phyloP scores from a whole-genome alignment of 2,329 filamentous ascomycete genomes.

The Monosporascus sp. region DNA sequence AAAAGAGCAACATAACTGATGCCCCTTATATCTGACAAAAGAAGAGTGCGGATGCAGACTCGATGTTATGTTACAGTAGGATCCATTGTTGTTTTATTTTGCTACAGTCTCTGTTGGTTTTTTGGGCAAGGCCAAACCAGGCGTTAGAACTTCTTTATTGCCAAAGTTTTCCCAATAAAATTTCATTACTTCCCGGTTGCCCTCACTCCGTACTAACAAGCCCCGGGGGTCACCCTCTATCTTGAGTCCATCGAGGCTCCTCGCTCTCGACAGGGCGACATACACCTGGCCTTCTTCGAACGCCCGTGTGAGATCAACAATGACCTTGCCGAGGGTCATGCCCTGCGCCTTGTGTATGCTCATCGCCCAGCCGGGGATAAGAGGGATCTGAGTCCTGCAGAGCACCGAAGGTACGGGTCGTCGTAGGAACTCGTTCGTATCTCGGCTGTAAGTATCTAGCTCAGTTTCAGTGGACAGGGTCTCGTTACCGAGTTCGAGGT shows the following conservation, averaged over 20 bases:
- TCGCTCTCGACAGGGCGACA: slow-evolving; percentile 50
- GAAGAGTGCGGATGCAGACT: too few species aligned
- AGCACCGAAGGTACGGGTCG: slow-evolving; percentile 21
- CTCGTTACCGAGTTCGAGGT: slow-evolving; percentile 36
- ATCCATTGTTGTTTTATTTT: too few species aligned
- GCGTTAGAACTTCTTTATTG: too few species aligned
- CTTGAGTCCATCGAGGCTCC: slow-evolving; percentile 39
- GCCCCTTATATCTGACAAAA: too few species aligned
- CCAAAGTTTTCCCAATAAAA: slow-evolving; percentile 21
- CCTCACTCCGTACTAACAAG: slow-evolving; percentile 11
- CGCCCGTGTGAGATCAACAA: slow-evolving; percentile 40
- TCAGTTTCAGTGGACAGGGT: too few species aligned
- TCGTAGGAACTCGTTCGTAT: too few species aligned
- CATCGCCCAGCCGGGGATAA: slow-evolving; percentile 52
- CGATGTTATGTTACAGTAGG: too few species aligned
- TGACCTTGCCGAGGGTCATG: slow-evolving; percentile 50
- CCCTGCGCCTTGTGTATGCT: slow-evolving; percentile 56
- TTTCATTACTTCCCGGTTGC: slow-evolving; percentile 17
- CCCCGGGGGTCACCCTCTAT: slow-evolving; percentile 18
- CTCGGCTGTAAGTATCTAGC: slow-evolving; percentile 30
- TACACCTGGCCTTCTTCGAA: slow-evolving; percentile 55
- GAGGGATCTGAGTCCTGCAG: slow-evolving; percentile 49
- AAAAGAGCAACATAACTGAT: too few species aligned
- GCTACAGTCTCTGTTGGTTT: too few species aligned
- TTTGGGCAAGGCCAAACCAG: too few species aligned